phyloP scores from a whole-genome alignment of 2,329 filamentous ascomycete species.

The Pyrenophora teres region DNA sequence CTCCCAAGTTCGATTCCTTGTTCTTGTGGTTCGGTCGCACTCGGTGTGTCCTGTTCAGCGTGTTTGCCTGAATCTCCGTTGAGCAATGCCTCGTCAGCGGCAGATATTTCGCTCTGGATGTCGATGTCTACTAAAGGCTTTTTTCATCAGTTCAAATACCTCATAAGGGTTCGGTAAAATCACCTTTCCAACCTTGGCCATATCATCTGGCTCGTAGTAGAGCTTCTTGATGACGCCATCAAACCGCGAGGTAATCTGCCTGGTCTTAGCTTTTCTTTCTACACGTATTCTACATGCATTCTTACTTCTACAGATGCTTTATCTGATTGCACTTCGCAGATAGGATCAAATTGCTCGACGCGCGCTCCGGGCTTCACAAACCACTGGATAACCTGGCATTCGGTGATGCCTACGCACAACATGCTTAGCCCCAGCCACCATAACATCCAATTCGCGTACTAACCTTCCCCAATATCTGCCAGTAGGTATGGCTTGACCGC shows the following conservation, averaged over 20 bases:
- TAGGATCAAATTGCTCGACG: constrained; percentile 95
- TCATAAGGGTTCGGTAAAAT: background rate
- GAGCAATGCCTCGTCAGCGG: constrained; percentile 59
- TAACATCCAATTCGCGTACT: constrained; percentile 22
- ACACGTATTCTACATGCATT: background rate
- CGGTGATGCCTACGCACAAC: constrained; percentile 75
- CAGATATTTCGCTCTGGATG: constrained; percentile 75
- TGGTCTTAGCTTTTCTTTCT: constrained; percentile 14
- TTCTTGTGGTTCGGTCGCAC: constrained; percentile 14
- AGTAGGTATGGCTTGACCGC: constrained; percentile 79
- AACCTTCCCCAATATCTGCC: constrained; percentile 86
- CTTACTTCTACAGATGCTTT: constrained; percentile 73
- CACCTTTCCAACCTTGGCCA: constrained; percentile 86
- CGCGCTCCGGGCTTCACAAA: constrained; percentile 95
- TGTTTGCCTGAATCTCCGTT: constrained; percentile 41
- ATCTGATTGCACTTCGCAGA: constrained; percentile 98
- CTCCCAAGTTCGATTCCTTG: constrained; percentile 38
- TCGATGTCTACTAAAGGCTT: constrained; percentile 93
- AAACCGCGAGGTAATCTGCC: constrained; percentile 90
- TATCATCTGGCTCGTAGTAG: constrained; percentile 93
- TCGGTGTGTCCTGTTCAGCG: constrained; percentile 20
- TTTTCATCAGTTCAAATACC: constrained; percentile 19
- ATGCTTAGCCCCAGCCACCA: constrained; percentile 3
- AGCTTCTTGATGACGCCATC: constrained; percentile 95
- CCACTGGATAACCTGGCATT: constrained; percentile 99